phyloP scores from a whole-genome alignment of 1,139 yeast genomes.

The Sugiyamaella japonica region DNA sequence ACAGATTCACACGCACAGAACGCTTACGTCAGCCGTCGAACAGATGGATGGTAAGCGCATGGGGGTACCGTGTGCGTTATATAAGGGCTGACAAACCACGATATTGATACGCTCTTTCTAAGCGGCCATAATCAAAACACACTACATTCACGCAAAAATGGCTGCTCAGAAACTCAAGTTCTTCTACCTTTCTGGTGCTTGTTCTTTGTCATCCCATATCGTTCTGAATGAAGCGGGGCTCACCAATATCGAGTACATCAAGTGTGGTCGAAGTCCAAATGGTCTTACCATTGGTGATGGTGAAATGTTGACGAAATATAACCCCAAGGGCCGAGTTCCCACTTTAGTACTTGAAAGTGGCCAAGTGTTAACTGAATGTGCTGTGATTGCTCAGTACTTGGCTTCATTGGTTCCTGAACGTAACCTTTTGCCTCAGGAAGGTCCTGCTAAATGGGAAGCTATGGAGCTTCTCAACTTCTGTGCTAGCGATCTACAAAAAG shows the following conservation, averaged over 20 bases:
- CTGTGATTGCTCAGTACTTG: conserved; percentile 8
- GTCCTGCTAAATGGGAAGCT: conserved; percentile 11
- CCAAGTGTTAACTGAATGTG: conserved; percentile 9
- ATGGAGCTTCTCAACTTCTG: conserved; percentile 6
- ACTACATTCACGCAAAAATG: neutral
- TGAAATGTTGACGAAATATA: conserved; percentile 1
- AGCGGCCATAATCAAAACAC: neutral
- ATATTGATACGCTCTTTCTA: too few species aligned
- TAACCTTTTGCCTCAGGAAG: conserved; percentile 9
- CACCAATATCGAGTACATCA: conserved; percentile 3
- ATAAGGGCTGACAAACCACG: too few species aligned
- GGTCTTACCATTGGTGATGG: conserved; percentile 2
- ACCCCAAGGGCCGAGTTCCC: conserved; percentile 15
- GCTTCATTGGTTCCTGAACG: conserved; percentile 9
- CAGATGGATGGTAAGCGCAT: too few species aligned
- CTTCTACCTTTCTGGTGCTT: conserved; percentile 10
- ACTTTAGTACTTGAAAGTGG: conserved; percentile 9
- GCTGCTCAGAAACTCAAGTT: conserved; percentile 1
- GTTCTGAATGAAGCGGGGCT: conserved; percentile 1
- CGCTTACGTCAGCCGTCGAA: neutral
- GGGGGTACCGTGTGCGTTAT: too few species aligned
- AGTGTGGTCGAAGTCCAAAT: conserved; percentile 4
- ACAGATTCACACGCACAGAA: neutral
- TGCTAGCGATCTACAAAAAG: conserved; percentile 10
- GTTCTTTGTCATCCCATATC: conserved; percentile 9